A percentile compares a stretch with the other conserved stretches of the same genome.
Conservation (phyloP, 2,329 filamentous ascomycete genomes). For the Sphaerulina musiva region DNA sequence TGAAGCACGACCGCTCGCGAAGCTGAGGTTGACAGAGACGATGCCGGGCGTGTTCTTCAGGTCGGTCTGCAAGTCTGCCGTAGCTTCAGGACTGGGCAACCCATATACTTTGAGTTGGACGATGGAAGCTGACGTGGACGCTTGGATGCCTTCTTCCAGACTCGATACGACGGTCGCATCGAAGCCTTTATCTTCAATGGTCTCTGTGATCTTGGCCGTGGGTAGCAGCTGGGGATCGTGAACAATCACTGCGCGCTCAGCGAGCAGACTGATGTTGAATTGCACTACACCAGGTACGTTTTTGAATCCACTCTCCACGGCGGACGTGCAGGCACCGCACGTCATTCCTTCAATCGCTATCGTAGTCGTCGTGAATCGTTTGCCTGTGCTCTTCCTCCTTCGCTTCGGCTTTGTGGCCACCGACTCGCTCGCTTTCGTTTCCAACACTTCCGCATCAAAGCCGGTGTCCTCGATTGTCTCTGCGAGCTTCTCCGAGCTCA, state of each 20-base stretch:
- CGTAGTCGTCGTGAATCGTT: slow-evolving; percentile 61
- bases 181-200: slow-evolving; percentile 85
- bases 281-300: slow-evolving; percentile 70
- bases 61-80: slow-evolving; percentile 62
- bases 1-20: slow-evolving; percentile 65
- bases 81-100: slow-evolving; percentile 62
- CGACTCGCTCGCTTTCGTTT: slow-evolving; percentile 52
- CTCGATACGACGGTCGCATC: slow-evolving; percentile 78
- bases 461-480: slow-evolving; percentile 88
- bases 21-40: slow-evolving; percentile 63
- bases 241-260: slow-evolving; percentile 81
- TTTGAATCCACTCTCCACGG: slow-evolving; percentile 76
- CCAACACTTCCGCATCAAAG: slow-evolving; percentile 80
- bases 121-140: slow-evolving; percentile 49
- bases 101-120: slow-evolving; percentile 83
- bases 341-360: slow-evolving; percentile 95
- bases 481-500: slow-evolving; percentile 68
- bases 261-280: slow-evolving; percentile 91
- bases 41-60: slow-evolving; percentile 64
- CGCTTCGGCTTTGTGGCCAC: slow-evolving; percentile 33
- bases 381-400: slow-evolving; percentile 36
- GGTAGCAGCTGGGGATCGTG: slow-evolving; percentile 69
- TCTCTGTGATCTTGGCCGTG: slow-evolving; percentile 67
- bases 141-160: slow-evolving; percentile 52
- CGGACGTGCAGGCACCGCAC: slow-evolving; percentile 90